A percentile compares a stretch with the other conserved stretches of the same genome.
These are phyloP conservation scores for Fusarium albidum DNA, from an alignment of 2,329 filamentous ascomycete genomes.

Conservation along the genomic window DNA sequence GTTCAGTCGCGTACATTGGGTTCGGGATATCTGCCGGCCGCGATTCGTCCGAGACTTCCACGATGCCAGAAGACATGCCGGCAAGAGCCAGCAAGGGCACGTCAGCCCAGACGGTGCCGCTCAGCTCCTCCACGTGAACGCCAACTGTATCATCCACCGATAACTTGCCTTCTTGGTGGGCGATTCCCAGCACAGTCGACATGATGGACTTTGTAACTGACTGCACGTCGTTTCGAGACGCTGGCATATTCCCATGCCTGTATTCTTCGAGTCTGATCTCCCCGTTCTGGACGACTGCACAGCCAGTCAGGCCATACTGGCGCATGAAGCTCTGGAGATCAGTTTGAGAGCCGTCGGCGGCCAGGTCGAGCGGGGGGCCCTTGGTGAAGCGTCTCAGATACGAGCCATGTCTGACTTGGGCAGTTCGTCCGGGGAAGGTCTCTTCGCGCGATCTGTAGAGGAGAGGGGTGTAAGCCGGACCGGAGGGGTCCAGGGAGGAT, in stretches of 20 bases:
- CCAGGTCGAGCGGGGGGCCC: conserved; percentile 1
- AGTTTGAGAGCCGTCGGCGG: neutral
- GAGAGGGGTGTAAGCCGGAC: conserved; percentile 30
- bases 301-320: conserved; percentile 23
- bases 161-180: conserved; percentile 21
- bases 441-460: conserved; percentile 29
- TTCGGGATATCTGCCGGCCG: conserved; percentile 21
- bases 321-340: conserved; percentile 19
- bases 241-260: conserved; percentile 23
- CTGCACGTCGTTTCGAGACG: conserved; percentile 24
- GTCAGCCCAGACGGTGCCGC: conserved; percentile 23
- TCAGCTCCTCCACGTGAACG: conserved; percentile 19
- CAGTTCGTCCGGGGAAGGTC: conserved; percentile 25
- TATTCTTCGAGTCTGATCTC: conserved; percentile 23
- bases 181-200: conserved; percentile 20
- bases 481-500: conserved; percentile 14
- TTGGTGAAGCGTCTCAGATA: conserved; percentile 18
- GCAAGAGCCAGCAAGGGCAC: conserved; percentile 25
- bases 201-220: conserved; percentile 28
- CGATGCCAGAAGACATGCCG: conserved; percentile 27
- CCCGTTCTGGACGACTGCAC: conserved; percentile 17
- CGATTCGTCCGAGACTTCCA: conserved; percentile 24
- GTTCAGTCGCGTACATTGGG: conserved; percentile 30
- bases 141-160: conserved; percentile 25
- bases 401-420: conserved; percentile 25